Evolutionary conservation across 1,139 yeast genomes (phyloP), one percentile per base, ranked within the genome.

Genomic region (Yamadazyma diospyri): DNA sequence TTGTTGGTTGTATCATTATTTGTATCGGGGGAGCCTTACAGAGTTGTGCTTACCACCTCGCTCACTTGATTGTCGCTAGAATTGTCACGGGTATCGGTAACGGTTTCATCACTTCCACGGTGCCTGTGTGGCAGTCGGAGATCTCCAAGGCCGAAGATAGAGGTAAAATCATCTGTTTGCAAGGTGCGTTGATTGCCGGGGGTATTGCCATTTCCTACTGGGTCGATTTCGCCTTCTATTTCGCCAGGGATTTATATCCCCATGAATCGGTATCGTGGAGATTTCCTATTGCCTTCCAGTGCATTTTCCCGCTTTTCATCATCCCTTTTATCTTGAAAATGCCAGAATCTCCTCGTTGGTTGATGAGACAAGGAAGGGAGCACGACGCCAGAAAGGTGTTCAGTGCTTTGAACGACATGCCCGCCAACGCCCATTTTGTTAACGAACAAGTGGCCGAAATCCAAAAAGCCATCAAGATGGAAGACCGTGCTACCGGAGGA

Each of bases 341-440:
- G 19, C 78, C 78, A 3, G 78, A 72, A 53, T 66, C 76, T 5
- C 78, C 78, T 7, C 61, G 76, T 46, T 70, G 74, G 72, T 54
- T 70, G 33, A 49, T 69, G 20, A 55, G 59, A 29, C 55, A 55
- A 36, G 68, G 64, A 14, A 55, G 66, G 36, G 48, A 53, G 17
- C 61, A 59, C 4, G 81, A 77, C 41, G 83, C 82, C 2, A 57
- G 66, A 38, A 55, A 50, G 14, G 67, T 75, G 11, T 57, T 76
- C 36, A 62, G 74, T 12, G 65, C 73, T 4, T 52, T 75, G 29
- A 67, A 60, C 25, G 67, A 59, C 33, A 33, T 59, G 32, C 57
- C 67, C 3, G 54, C 48, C 16, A 45, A 53, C 35, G 51, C 55
- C 30, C 46, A 48, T 8, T 39, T 48, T 29, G 46, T 60, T 3